Base-by-base conservation (phyloP, 164 flowering plant genomes). In the Sextonia rubra region DNA sequence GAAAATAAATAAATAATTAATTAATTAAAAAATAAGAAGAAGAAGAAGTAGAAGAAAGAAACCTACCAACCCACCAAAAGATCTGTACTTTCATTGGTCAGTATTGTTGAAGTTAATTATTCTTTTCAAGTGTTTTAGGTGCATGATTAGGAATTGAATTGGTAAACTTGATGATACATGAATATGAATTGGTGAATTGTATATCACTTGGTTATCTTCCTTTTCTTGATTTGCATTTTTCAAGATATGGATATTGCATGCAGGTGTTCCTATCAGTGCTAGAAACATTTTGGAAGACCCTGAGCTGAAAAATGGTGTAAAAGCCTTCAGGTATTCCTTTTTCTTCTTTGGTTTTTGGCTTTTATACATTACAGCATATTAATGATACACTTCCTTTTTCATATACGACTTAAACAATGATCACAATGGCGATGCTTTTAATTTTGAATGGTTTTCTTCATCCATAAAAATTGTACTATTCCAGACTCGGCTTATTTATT, bases 291-390 rank as follows among this genome's bases (percentile, higher is more conserved):
- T 94, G 81, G 92, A 90, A 82, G 84, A 88, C 78, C 80, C 82
- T 61, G 98, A 94, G 78, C 83, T 92, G 75, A 92, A 92, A 84
- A 78, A 49, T 79, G 92, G 91, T 69, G 97, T 94, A 18, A 94
- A 92, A 84, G 70, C 82, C 62, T 88, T 80, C 83, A 94, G 97
- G 98, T 93, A 26, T 64, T 1, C 3, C n/a, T 58, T 48, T 29
- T 29, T 64, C 44, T 24, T 17, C 18, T 64, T 64, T 64, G 3
- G 27, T 14, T 6, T 23, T n/a, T 22, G 9, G 22, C 27, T 23
- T 24, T 11, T 12, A 61, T 61, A 7, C 14, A 22, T 8, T 61
- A 37, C 44, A 0, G 5, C 44, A 37, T 37, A 37, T 37, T 37
- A 37, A 37, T 37, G 44, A 37, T 37, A 37, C 11, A 37, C 44